These are phyloP conservation scores for Talaromyces albobiverticillius DNA, from an alignment of 2,329 filamentous ascomycete genomes.

Conservation along the genomic window DNA sequence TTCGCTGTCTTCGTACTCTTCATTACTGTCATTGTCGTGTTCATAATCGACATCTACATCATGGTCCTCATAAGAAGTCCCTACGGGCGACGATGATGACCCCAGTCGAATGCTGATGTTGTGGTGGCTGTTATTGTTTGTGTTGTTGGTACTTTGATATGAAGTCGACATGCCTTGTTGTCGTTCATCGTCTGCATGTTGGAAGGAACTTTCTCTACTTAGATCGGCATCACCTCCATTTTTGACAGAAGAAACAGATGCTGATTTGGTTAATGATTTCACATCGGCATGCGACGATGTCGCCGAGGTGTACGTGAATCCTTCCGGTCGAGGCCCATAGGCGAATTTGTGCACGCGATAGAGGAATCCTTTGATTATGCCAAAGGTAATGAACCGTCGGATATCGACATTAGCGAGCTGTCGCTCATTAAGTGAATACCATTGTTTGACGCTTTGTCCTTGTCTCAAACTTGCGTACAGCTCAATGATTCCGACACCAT, in stretches of 20 bases:
- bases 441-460: constrained; percentile 80
- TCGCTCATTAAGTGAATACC: constrained; percentile 73
- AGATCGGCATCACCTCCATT: neutral
- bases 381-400: constrained; percentile 89
- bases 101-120: constrained; percentile 7
- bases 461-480: constrained; percentile 84
- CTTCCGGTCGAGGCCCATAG: constrained; percentile 44
- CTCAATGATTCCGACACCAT: constrained; percentile 61
- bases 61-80: constrained; percentile 2
- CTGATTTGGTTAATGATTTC: constrained; percentile 18
- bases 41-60: neutral
- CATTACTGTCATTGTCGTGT: constrained; percentile 1
- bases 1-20: neutral
- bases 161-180: constrained; percentile 2
- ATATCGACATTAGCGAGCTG: constrained; percentile 77
- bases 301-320: constrained; percentile 23
- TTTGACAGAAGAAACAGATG: constrained; percentile 8
- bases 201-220: constrained; percentile 7
- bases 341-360: constrained; percentile 93
- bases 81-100: neutral
- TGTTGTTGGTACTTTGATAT: constrained; percentile 8
- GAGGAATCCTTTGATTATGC: constrained; percentile 89
- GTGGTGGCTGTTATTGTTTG: constrained; percentile 5
- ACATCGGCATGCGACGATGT: constrained; percentile 21
- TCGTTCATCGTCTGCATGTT: neutral